These are phyloP conservation scores for Podaxis mareebaensis DNA, from an alignment of 768 basidiomycete genomes.

Conservation along the genomic window DNA sequence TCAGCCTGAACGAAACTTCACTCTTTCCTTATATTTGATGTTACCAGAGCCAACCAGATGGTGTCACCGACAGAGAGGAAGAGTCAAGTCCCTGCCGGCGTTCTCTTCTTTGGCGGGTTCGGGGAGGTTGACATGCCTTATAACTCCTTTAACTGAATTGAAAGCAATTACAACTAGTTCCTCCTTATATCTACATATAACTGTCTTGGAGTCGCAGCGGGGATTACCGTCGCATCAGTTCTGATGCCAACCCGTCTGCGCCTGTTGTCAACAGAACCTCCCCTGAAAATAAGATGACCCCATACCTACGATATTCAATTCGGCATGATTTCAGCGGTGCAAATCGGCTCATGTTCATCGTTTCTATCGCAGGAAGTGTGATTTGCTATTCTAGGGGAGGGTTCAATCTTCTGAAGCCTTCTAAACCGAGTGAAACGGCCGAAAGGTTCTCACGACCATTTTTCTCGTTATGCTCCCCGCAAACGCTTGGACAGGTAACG, in stretches of 20 bases:
- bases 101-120: background rate
- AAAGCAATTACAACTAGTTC: background rate
- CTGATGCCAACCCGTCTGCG: background rate
- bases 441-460: background rate
- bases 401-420: background rate
- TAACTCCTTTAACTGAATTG: constrained; percentile 5
- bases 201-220: background rate
- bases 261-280: background rate
- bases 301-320: constrained; percentile 11
- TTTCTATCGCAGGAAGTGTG: background rate
- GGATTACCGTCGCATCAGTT: constrained; percentile 1
- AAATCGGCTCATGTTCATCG: background rate
- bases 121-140: background rate
- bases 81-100: background rate
- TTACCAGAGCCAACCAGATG: background rate
- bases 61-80: background rate
- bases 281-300: background rate
- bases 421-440: background rate
- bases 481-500: background rate
- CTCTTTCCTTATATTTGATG: background rate
- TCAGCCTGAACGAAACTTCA: background rate
- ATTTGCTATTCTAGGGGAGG: background rate
- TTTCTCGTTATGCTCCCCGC: background rate
- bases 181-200: background rate
- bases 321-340: constrained; percentile 6